Percentiles rank a stretch among this genome's conserved stretches.
phyloP scores from a whole-genome alignment of 2,329 filamentous ascomycete genomes.

The Talaromyces islandicus region DNA sequence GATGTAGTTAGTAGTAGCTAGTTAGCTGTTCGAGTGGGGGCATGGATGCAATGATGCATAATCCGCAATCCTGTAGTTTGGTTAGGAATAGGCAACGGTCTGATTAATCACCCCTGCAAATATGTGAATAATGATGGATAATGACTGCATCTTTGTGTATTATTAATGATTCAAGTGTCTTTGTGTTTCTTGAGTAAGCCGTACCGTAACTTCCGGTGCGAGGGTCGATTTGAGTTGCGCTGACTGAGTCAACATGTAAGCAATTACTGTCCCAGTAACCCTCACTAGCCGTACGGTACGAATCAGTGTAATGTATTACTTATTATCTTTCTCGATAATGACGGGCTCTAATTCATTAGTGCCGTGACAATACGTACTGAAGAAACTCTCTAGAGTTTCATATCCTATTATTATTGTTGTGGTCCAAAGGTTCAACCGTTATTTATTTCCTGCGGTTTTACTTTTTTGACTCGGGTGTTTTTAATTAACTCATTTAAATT shows the following conservation, averaged over 20 bases:
- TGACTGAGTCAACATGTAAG: not conserved
- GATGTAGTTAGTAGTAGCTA: not conserved
- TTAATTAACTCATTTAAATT: not conserved
- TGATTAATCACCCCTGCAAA: not conserved
- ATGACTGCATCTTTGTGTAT: no score
- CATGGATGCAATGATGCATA: not conserved
- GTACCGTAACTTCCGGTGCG: not conserved
- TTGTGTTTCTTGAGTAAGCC: not conserved
- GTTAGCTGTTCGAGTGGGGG: not conserved
- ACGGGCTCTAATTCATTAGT: not conserved
- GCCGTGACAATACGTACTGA: not conserved
- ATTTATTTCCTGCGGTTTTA: not conserved
- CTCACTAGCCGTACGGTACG: not conserved
- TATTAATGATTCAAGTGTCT: no score
- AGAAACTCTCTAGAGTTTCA: not conserved
- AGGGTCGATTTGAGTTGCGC: not conserved
- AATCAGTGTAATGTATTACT: not conserved
- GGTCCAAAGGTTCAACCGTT: not conserved
- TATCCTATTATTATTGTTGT: not conserved
- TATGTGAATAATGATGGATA: not conserved
- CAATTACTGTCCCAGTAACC: not conserved
- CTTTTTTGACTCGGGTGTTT: not conserved
- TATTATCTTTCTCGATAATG: not conserved
- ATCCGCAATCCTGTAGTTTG: not conserved
- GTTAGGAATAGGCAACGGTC: not conserved